These are phyloP conservation scores for Lentinula edodes DNA, from an alignment of 768 basidiomycete genomes.

Conservation along the genomic window DNA sequence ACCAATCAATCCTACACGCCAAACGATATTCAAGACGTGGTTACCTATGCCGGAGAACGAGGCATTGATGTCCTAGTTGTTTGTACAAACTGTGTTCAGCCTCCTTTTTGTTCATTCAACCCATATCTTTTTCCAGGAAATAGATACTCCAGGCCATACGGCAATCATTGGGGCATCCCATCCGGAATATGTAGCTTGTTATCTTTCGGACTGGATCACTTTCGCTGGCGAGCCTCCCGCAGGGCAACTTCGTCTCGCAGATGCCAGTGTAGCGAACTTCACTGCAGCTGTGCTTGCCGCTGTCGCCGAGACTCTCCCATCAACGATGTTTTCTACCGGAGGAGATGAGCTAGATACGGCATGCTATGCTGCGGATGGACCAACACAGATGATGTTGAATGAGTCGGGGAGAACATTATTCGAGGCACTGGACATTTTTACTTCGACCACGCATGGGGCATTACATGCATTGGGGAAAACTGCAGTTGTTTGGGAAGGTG, in stretches of 20 bases:
- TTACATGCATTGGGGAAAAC: constrained; percentile 57
- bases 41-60: constrained; percentile 66
- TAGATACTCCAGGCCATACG: constrained; percentile 85
- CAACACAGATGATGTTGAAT: constrained; percentile 53
- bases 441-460: constrained; percentile 50
- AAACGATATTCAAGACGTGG: constrained; percentile 51
- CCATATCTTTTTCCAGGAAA: constrained; percentile 39
- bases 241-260: constrained; percentile 74
- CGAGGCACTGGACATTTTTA: constrained; percentile 61
- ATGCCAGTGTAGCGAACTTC: constrained; percentile 54
- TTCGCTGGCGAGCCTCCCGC: constrained; percentile 77
- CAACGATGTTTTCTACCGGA: constrained; percentile 69
- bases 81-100: neutral
- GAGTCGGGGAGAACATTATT: constrained; percentile 47
- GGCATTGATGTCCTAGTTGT: constrained; percentile 70
- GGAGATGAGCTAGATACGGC: constrained; percentile 74
- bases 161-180: constrained; percentile 55
- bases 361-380: constrained; percentile 60
- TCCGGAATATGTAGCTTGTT: constrained; percentile 74
- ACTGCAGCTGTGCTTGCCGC: constrained; percentile 46
- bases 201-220: constrained; percentile 40
- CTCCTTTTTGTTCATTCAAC: too few relatives aligned
- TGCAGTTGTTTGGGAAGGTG: constrained; percentile 80
- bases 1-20: constrained; percentile 44
- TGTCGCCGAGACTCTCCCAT: constrained; percentile 47